Percentiles rank a stretch among this genome's conserved stretches.
phyloP scores from a whole-genome alignment of 2,329 filamentous ascomycete genomes.

The Pseudogymnoascus sp. region DNA sequence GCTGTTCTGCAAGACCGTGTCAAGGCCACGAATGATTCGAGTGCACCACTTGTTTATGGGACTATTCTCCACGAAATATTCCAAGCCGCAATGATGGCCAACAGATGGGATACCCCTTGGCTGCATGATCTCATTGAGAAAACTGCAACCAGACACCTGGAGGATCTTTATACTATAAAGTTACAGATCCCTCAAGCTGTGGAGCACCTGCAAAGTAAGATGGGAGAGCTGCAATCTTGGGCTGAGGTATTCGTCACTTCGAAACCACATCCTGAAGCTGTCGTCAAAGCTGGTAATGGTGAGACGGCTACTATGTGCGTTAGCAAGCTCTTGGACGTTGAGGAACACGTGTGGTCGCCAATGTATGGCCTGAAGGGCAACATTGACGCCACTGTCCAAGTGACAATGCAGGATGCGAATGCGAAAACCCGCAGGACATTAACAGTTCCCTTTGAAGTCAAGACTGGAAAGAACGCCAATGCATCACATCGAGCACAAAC shows the following conservation, averaged over 20 bases:
- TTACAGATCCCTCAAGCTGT: conserved; percentile 64
- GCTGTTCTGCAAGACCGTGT: conserved; percentile 92
- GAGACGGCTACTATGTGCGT: conserved; percentile 74
- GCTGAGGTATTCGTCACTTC: conserved; percentile 70
- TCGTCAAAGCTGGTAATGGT: conserved; percentile 72
- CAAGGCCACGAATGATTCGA: conserved; percentile 77
- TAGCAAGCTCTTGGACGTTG: conserved; percentile 88
- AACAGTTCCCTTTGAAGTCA: conserved; percentile 89
- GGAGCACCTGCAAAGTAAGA: conserved; percentile 74
- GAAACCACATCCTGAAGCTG: conserved; percentile 58
- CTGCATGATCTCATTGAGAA: conserved; percentile 58
- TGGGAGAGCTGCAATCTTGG: conserved; percentile 75
- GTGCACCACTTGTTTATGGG: conserved; percentile 78
- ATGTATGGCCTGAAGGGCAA: conserved; percentile 97
- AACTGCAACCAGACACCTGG: conserved; percentile 68
- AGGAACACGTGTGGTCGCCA: conserved; percentile 97
- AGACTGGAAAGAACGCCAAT: conserved; percentile 80
- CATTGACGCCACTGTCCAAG: conserved; percentile 92
- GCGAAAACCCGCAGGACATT: conserved; percentile 49
- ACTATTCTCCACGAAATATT: conserved; percentile 93
- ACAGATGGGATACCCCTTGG: conserved; percentile 68
- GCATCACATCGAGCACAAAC: conserved; percentile 86
- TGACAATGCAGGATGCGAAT: conserved; percentile 66
- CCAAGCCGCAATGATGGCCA: conserved; percentile 76
- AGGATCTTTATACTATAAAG: conserved; percentile 83